Conservation (phyloP, 148 eudicot genomes). For the Arctostaphylos glauca region DNA sequence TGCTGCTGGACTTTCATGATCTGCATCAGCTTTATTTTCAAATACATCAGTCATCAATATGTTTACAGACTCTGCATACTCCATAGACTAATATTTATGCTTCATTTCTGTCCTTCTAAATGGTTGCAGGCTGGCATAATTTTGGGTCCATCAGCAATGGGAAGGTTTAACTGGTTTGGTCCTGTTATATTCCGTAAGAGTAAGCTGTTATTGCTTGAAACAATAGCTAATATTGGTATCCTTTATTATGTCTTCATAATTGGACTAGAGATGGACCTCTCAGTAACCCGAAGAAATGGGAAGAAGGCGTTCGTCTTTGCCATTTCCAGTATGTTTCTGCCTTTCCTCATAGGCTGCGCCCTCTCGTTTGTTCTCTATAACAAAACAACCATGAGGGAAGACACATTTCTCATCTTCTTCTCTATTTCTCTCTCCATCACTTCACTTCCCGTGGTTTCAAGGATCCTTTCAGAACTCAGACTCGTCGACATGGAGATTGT, state of each 20-base stretch:
- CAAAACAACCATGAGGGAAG: not conserved
- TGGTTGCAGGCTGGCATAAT: slow-evolving; percentile 22
- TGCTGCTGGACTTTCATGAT: not conserved
- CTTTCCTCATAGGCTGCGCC: slow-evolving; percentile 12
- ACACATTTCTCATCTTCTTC: slow-evolving; percentile 14
- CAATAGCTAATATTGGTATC: slow-evolving; percentile 18
- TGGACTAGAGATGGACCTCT: slow-evolving; percentile 24
- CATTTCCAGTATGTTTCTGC: slow-evolving; percentile 12
- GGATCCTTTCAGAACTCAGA: slow-evolving; percentile 18
- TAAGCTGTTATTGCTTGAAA: slow-evolving; percentile 11
- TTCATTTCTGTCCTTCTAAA: not conserved
- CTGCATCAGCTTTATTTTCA: not conserved
- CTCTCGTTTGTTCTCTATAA: slow-evolving; percentile 1
- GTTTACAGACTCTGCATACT: not conserved
- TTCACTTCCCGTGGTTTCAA: slow-evolving; percentile 16
- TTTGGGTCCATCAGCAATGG: slow-evolving; percentile 15
- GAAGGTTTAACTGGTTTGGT: not conserved
- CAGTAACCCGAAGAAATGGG: not conserved
- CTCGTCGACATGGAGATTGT: slow-evolving; percentile 19
- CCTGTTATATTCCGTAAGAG: not conserved
- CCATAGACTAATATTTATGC: not conserved
- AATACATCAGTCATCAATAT: not conserved
- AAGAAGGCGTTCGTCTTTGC: slow-evolving; percentile 16
- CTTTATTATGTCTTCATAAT: slow-evolving; percentile 17
- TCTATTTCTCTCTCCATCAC: slow-evolving; percentile 9